Evolutionary conservation across 202 grass and related monocot genomes (phyloP), one percentile per base, ranked within the genome.

Genomic region (Musa balbisiana): DNA sequence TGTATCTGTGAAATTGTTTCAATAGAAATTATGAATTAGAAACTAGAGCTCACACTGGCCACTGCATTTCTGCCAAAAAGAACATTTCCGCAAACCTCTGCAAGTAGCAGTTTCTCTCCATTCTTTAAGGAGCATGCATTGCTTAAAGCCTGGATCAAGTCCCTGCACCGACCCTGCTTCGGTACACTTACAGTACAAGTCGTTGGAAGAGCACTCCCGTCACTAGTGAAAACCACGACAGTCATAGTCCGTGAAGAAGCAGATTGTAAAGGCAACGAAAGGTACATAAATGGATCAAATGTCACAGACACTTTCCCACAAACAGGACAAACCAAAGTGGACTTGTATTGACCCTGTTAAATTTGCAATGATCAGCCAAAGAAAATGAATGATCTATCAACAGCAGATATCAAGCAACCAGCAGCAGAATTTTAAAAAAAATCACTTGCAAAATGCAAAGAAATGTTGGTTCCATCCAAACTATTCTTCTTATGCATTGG

Each of bases 241-340:
- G 87, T 88, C 72, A 99, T 87, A 20, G 86, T 99, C 68, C 95
- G 84, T 15, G 85, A 84, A 70, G 95, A 95, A 72, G 95, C 79
- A 22, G 92, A 99, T 83, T 99, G 95, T 80, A 99, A 81, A 64
- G 95, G 95, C 56, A 99, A 80, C 26, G 95, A 99, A 75, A 99
- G 95, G 83, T 99, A 94, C 95, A 99, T 99, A 83, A 99, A 99
- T 10, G 95, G 95, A 55, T 99, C 95, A 80, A 99, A 99, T 73
- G 95, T 99, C 79, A 99, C 95, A 51, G 95, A 99, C 81, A 99
- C 87, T 78, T 95, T 99, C 79, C 86, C 85, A 64, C 95, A 99
- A 20, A 92, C 73, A 70, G 95, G 91, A 73, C 95, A 99, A n/a
- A 99, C 95, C 78, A 99, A 84, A 76, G 95, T 99, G 80, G 95